Conservation (phyloP, 2,329 filamentous ascomycete genomes). For the Claviceps pusilla region DNA sequence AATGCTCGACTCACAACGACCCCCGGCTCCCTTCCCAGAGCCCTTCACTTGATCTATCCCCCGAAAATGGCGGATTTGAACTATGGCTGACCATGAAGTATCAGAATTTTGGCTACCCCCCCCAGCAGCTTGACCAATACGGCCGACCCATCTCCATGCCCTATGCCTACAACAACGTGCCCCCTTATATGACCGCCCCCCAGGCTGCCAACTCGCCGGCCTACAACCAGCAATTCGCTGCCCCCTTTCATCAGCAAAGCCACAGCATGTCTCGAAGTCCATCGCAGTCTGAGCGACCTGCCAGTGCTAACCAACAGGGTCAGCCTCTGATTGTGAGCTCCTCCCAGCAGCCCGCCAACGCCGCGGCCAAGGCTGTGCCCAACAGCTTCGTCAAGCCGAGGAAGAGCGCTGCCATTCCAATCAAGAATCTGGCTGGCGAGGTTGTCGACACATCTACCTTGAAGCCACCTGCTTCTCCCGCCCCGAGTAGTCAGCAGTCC, state of each 20-base stretch:
- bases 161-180: constrained; percentile 31
- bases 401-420: constrained; percentile 64
- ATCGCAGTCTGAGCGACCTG: constrained; percentile 57
- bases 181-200: constrained; percentile 33
- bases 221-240: constrained; percentile 33
- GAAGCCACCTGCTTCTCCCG: constrained; percentile 43
- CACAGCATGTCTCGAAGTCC: constrained; percentile 68
- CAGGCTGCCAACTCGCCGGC: constrained; percentile 32
- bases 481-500: constrained; percentile 36
- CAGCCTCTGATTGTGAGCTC: constrained; percentile 48
- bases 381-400: constrained; percentile 36
- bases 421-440: constrained; percentile 73
- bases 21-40: constrained; percentile 4
- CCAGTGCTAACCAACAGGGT: constrained; percentile 48
- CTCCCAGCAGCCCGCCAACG: constrained; percentile 47
- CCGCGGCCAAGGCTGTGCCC: constrained; percentile 34
- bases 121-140: constrained; percentile 25
- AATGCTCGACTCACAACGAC: constrained; percentile 1
- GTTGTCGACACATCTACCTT: constrained; percentile 52
- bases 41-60: constrained; percentile 44
- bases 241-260: constrained; percentile 35
- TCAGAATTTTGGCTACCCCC: constrained; percentile 48
- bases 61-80: constrained; percentile 57
- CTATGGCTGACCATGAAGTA: constrained; percentile 54
- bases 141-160: constrained; percentile 23